These are phyloP conservation scores for Rhodomyrtus tomentosa DNA, from an alignment of 345 rosid genomes.

Conservation along the genomic window DNA sequence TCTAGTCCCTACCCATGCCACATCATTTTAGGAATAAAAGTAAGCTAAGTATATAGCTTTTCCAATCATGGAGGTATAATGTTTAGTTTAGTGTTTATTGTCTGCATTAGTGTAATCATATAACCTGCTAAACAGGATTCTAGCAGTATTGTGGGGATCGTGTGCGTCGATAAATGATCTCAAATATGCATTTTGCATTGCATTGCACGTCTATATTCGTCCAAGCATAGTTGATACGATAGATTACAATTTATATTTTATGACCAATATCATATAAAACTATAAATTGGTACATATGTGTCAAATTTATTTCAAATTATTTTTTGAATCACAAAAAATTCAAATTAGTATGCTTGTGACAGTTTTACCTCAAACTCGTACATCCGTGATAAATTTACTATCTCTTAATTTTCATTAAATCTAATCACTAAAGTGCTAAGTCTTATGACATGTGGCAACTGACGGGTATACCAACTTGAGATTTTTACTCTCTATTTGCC, in stretches of 20 bases:
- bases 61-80: not conserved
- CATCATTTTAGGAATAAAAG: not conserved
- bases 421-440: too few species aligned
- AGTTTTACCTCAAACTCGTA: too few species aligned
- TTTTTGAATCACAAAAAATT: too few species aligned
- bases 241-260: not conserved
- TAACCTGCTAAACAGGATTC: not conserved
- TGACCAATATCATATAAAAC: too few species aligned
- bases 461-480: too few species aligned
- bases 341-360: too few species aligned
- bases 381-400: too few species aligned
- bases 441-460: too few species aligned
- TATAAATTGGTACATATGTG: too few species aligned
- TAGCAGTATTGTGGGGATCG: not conserved
- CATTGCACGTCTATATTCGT: not conserved
- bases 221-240: not conserved
- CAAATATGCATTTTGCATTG: accelerated
- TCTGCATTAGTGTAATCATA: not conserved
- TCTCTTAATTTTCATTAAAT: too few species aligned
- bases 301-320: too few species aligned
- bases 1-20: not conserved
- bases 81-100: not conserved
- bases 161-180: not conserved
- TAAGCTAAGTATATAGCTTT: not conserved
- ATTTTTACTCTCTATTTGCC: too few species aligned